These are phyloP conservation scores for Rhodotorula sp. DNA, from an alignment of 1,284 basidiomycete genomes.

Conservation along the genomic window DNA sequence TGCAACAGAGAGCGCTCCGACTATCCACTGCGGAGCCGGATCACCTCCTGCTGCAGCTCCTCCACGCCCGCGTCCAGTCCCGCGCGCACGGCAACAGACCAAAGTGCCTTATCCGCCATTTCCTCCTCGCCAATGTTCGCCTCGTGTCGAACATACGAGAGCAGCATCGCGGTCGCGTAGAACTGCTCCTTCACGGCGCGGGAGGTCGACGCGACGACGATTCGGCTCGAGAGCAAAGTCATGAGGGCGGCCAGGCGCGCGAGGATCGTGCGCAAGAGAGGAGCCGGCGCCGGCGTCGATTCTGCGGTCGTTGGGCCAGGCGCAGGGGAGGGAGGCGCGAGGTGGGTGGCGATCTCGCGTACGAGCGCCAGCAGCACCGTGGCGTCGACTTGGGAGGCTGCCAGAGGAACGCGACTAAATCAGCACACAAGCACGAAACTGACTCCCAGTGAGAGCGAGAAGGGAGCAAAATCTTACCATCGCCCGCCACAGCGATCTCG, in stretches of 20 bases:
- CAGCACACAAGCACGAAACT: no score
- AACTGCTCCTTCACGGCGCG: background rate
- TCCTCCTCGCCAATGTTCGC: constrained; percentile 12
- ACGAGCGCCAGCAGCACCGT: constrained; percentile 3
- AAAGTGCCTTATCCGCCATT: constrained; percentile 11
- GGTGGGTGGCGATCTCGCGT: constrained; percentile 9
- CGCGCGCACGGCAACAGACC: constrained; percentile 6
- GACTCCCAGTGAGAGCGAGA: no score
- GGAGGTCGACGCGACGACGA: background rate
- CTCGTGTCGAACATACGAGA: constrained; percentile 20
- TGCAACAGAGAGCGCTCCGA: no score
- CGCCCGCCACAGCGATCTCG: constrained; percentile 5
- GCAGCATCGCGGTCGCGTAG: constrained; percentile 14
- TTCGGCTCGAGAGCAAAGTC: background rate
- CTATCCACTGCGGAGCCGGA: background rate
- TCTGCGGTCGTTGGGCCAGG: background rate
- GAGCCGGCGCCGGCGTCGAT: background rate
- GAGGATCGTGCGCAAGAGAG: constrained; percentile 14
- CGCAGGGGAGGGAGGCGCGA: constrained; percentile 1
- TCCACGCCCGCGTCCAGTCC: constrained; percentile 23
- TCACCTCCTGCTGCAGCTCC: constrained; percentile 15
- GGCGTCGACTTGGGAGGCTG: constrained; percentile 16
- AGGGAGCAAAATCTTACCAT: constrained; percentile 8
- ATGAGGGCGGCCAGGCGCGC: constrained; percentile 6
- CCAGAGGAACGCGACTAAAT: no score